A percentile compares a stretch with the other conserved stretches of the same genome.
These are phyloP conservation scores for Aureobasidium sp. DNA, from an alignment of 2,329 filamentous ascomycete genomes.

Conservation along the genomic window DNA sequence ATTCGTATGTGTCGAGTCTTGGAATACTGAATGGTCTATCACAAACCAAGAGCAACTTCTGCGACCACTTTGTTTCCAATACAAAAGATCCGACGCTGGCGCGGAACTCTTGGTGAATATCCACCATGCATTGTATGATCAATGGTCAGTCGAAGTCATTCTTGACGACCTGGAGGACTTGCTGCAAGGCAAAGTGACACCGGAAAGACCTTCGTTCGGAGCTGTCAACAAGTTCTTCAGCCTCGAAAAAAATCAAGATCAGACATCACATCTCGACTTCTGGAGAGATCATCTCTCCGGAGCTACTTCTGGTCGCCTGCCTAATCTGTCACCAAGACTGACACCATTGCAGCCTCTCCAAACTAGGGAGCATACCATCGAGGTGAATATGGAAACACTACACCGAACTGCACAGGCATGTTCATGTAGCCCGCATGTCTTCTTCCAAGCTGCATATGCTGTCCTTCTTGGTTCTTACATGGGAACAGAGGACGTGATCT, in stretches of 20 bases:
- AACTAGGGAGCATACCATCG: not conserved
- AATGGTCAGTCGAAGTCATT: constrained; percentile 77
- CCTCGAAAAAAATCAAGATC: constrained; percentile 18
- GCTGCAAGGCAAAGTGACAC: constrained; percentile 31
- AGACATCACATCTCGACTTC: constrained; percentile 48
- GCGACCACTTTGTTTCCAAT: constrained; percentile 56
- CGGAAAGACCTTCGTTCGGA: constrained; percentile 52
- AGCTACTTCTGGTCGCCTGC: constrained; percentile 49
- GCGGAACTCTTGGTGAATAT: constrained; percentile 48
- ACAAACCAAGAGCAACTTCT: constrained; percentile 37
- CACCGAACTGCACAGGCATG: constrained; percentile 20
- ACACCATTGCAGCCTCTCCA: constrained; percentile 11
- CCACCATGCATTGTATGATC: constrained; percentile 84
- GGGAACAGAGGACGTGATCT: constrained; percentile 58
- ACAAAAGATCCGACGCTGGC: constrained; percentile 30
- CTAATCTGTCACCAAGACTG: constrained; percentile 47
- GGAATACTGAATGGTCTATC: constrained; percentile 21
- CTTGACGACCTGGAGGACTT: constrained; percentile 58
- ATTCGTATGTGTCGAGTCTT: constrained; percentile 23
- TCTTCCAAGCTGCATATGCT: constrained; percentile 67
- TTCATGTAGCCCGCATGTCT: constrained; percentile 56
- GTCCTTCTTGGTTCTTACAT: constrained; percentile 60
- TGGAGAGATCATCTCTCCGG: constrained; percentile 63
- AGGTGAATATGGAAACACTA: not conserved
- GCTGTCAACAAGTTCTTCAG: constrained; percentile 36